Evolutionary conservation across 371 early-diverging fungal genomes (phyloP).

Genomic region (Homolaphlyctis polyrhiza): DNA sequence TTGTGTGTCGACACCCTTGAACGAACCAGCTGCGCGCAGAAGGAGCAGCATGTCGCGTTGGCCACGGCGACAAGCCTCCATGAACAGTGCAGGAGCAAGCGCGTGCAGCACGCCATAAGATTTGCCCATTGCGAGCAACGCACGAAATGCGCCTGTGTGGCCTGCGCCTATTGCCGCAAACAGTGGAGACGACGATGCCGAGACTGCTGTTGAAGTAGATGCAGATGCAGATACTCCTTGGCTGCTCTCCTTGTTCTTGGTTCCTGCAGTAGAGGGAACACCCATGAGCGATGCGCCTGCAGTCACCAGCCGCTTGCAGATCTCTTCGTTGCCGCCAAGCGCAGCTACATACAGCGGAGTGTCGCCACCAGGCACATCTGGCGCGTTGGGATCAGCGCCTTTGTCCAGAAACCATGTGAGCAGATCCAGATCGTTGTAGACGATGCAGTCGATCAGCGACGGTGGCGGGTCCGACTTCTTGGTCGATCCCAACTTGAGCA

Average conservation of each 20-base stretch:
- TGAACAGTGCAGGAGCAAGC: background rate
- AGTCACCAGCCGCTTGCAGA: background rate
- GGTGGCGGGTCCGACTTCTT: background rate
- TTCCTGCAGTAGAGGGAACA: background rate
- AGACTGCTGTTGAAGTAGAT: background rate
- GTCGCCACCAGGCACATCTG: background rate
- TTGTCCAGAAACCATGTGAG: background rate
- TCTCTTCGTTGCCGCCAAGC: background rate
- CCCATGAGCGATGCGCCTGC: background rate
- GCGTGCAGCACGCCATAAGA: background rate
- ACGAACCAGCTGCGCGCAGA: background rate
- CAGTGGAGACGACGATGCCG: background rate
- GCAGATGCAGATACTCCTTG: too few species aligned
- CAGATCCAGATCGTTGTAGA: conserved; percentile 1
- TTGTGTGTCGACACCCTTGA: background rate
- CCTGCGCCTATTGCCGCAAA: background rate
- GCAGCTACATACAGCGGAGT: background rate
- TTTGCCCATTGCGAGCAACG: conserved; percentile 2
- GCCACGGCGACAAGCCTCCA: conserved; percentile 1
- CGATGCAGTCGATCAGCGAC: background rate
- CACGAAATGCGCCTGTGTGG: background rate
- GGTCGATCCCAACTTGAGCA: background rate
- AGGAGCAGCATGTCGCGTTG: background rate
- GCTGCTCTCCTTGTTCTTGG: background rate
- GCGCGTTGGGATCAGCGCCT: background rate